Conservation (phyloP, 176 grass and related monocot species). For the Zoysia japonica region DNA sequence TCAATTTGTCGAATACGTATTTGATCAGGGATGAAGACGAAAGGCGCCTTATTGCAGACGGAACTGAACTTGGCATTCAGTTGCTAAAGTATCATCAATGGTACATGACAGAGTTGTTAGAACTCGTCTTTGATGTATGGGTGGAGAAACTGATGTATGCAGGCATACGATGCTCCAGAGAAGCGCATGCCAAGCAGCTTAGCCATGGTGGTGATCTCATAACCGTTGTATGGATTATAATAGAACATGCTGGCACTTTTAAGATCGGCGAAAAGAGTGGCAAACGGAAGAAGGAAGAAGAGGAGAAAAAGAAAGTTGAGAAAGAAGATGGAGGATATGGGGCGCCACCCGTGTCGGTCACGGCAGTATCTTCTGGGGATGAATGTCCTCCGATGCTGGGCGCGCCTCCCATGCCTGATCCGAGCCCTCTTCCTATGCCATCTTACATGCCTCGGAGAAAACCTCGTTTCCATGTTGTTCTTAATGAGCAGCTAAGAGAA, state of each 20-base stretch:
- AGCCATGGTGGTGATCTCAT: constrained; percentile 25
- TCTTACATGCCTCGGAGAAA: no score
- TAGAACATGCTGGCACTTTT: neutral
- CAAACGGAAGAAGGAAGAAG: no score
- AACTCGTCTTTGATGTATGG: neutral
- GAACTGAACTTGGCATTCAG: neutral
- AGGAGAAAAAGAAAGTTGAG: no score
- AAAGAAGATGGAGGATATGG: no score
- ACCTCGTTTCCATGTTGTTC: no score
- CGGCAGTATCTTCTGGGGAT: no score
- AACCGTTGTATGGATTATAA: neutral
- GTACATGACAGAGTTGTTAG: neutral
- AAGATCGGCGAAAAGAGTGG: neutral
- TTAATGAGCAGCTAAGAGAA: no score
- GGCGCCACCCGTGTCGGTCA: no score
- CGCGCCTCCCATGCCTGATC: no score
- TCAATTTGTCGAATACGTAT: neutral
- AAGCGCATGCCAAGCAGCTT: constrained; percentile 24
- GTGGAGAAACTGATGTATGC: neutral
- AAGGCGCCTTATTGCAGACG: neutral
- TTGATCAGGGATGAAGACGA: no score
- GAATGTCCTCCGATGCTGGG: no score
- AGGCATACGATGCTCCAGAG: neutral
- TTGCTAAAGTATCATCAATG: neutral
- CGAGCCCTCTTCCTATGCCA: no score